Percentiles rank a stretch among this genome's conserved stretches.
phyloP scores from a whole-genome alignment of 2,329 filamentous ascomycete genomes.

The Aquanectria penicillioides region DNA sequence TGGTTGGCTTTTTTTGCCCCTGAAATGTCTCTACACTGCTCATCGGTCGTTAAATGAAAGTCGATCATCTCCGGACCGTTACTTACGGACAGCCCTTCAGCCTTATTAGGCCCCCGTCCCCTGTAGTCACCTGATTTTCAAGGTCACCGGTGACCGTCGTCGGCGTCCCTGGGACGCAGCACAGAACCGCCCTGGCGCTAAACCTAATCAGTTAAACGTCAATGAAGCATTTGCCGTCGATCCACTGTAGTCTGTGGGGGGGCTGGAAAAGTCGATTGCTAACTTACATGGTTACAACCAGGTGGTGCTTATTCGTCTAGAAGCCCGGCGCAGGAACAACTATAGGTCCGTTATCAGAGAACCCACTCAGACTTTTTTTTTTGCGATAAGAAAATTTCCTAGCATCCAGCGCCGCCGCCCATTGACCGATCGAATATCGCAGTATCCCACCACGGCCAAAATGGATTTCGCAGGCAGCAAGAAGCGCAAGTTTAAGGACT shows the following conservation, averaged over 20 bases:
- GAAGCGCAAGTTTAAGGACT: conserved; percentile 56
- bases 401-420: conserved; percentile 19
- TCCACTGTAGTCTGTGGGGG: conserved; percentile 33
- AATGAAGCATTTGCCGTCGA: conserved; percentile 34
- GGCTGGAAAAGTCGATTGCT: background rate
- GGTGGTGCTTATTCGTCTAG: too few relatives aligned
- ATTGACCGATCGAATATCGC: conserved; percentile 19
- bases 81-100: background rate
- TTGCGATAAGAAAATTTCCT: conserved; percentile 41
- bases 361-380: conserved; percentile 34
- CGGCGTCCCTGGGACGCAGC: background rate
- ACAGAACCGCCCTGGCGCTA: conserved; percentile 20
- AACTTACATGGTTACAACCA: too few relatives aligned
- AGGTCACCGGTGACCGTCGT: too few relatives aligned
- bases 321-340: conserved; percentile 28
- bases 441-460: conserved; percentile 29
- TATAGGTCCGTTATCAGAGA: conserved; percentile 33
- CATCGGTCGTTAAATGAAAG: too few relatives aligned
- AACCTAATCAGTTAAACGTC: conserved; percentile 21
- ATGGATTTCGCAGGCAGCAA: conserved; percentile 53
- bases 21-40: too few relatives aligned
- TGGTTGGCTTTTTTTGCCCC: too few relatives aligned
- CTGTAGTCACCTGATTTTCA: conserved; percentile 5
- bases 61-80: too few relatives aligned
- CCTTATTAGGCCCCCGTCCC: conserved; percentile 1